Conservation (phyloP, 2,329 filamentous ascomycete genomes). For the Neopestalotiopsis sp. region DNA sequence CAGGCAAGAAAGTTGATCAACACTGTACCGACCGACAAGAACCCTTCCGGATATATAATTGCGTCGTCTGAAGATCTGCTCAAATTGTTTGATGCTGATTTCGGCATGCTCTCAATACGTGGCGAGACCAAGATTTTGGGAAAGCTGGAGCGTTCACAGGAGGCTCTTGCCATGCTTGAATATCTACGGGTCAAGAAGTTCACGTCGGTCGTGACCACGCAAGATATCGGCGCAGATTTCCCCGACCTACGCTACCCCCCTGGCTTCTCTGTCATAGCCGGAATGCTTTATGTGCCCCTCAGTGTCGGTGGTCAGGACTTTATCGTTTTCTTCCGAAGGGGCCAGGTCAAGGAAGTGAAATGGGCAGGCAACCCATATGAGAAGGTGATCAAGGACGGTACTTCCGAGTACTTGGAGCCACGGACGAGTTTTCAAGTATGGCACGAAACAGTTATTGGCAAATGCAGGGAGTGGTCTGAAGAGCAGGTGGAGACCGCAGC, state of each 20-base stretch:
- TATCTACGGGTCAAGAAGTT: slow-evolving; percentile 79
- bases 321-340: slow-evolving; percentile 87
- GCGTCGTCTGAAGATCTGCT: slow-evolving; percentile 86
- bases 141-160: slow-evolving; percentile 75
- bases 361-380: slow-evolving; percentile 90
- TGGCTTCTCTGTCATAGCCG: slow-evolving; percentile 79
- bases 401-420: slow-evolving; percentile 76
- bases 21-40: slow-evolving; percentile 78
- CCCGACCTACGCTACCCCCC: slow-evolving; percentile 80
- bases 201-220: slow-evolving; percentile 77
- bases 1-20: slow-evolving; percentile 90
- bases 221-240: slow-evolving; percentile 77
- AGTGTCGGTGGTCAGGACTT: slow-evolving; percentile 80
- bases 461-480: slow-evolving; percentile 86
- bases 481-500: slow-evolving; percentile 89
- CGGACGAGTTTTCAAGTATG: slow-evolving; percentile 80
- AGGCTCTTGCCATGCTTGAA: slow-evolving; percentile 82
- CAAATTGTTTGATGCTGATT: slow-evolving; percentile 85
- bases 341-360: slow-evolving; percentile 76
- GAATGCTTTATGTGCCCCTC: slow-evolving; percentile 80
- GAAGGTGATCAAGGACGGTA: slow-evolving; percentile 75
- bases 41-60: slow-evolving; percentile 88
- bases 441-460: slow-evolving; percentile 81
- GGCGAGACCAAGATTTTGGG: slow-evolving; percentile 91
- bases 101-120: slow-evolving; percentile 80